Percentiles rank a stretch among this genome's conserved stretches.
phyloP scores from a whole-genome alignment of 1,139 yeast species.

The Hansenula sp. region DNA sequence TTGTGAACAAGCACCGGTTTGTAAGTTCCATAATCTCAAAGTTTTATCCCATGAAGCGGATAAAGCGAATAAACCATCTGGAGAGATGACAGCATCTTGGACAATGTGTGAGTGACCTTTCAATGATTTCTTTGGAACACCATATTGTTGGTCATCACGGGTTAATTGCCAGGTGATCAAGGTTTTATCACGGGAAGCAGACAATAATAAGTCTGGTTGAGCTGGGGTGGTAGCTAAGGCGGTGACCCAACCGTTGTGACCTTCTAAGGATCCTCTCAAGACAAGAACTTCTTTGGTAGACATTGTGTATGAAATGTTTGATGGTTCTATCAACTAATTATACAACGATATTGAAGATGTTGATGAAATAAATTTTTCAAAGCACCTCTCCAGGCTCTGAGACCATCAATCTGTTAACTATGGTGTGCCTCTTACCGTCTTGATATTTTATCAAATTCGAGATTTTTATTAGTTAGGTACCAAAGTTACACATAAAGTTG shows the following conservation, averaged over 20 bases:
- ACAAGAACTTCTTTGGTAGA: conserved; percentile 91
- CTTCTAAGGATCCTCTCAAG: conserved; percentile 99
- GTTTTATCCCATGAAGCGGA: conserved; percentile 99
- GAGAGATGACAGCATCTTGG: conserved; percentile 96
- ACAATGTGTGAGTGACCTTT: conserved; percentile 99
- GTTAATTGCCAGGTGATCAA: conserved; percentile 98
- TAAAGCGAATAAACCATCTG: conserved; percentile 97
- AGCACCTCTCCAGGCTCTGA: background rate
- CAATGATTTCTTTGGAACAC: conserved; percentile 97
- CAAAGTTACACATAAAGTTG: conserved; percentile 14
- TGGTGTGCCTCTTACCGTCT: background rate
- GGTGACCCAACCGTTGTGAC: conserved; percentile 94
- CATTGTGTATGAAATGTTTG: conserved; percentile 34
- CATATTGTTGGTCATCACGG: conserved; percentile 95
- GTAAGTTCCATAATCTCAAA: conserved; percentile 97
- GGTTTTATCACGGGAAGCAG: conserved; percentile 99
- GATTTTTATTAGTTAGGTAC: conserved; percentile 18
- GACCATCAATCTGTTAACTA: background rate
- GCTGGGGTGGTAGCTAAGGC: conserved; percentile 97
- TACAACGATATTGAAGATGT: background rate
- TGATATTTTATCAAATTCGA: background rate
- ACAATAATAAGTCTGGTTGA: conserved; percentile 96
- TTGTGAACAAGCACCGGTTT: conserved; percentile 82
- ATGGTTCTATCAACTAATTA: background rate
- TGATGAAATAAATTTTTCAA: conserved; percentile 3